Evolutionary conservation across 2,329 filamentous ascomycete species (phyloP).

Genomic region (Capronia americana): DNA sequence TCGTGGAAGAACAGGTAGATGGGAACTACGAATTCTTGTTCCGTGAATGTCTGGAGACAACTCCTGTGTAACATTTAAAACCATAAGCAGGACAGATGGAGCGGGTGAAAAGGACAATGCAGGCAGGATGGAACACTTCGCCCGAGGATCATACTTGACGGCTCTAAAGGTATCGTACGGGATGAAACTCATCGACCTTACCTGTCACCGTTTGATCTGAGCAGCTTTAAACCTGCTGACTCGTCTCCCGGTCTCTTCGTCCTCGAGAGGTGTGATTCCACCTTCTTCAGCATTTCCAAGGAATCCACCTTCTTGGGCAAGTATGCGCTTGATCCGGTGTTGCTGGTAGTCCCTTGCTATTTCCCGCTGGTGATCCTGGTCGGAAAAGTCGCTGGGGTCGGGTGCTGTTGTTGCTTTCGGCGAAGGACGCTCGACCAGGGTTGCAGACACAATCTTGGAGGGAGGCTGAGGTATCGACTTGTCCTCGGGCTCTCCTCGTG

Average conservation of each 20-base stretch:
- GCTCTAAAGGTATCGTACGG: not conserved
- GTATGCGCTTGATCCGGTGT: constrained; percentile 80
- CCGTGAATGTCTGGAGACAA: constrained; percentile 16
- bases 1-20: constrained; percentile 31
- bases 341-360: constrained; percentile 83
- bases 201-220: constrained; percentile 44
- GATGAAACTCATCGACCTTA: not conserved
- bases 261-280: constrained; percentile 64
- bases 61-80: constrained; percentile 16
- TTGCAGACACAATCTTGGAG: constrained; percentile 62
- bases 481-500: constrained; percentile 20
- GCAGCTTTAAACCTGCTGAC: constrained; percentile 59
- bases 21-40: constrained; percentile 34
- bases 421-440: constrained; percentile 61
- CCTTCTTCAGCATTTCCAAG: constrained; percentile 60
- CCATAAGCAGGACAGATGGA: not conserved
- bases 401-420: constrained; percentile 45
- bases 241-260: constrained; percentile 62
- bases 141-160: not conserved
- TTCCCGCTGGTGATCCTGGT: constrained; percentile 74
- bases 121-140: not conserved
- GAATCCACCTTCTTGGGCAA: constrained; percentile 83
- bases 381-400: constrained; percentile 72
- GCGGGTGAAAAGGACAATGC: not conserved
- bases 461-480: constrained; percentile 46